Evolutionary conservation across 352 stramenopile genomes (phyloP).

Genomic region (Blastocystis sp.): DNA sequence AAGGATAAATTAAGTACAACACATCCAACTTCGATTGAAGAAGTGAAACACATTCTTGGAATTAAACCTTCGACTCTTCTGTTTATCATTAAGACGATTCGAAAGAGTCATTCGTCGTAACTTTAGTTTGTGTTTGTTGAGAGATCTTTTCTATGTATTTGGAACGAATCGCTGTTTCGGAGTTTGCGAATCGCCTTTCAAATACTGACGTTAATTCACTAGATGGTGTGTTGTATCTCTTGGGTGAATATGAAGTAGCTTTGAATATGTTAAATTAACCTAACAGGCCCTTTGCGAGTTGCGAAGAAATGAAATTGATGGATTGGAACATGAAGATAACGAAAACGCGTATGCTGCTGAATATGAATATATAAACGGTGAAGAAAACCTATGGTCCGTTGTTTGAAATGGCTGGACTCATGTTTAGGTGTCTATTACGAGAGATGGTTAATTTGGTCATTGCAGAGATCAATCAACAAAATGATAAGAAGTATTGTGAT

Average conservation of each 20-base stretch:
- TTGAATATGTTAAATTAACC: not conserved
- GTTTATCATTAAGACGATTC: slow-evolving; percentile 22
- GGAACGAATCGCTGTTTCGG: not conserved
- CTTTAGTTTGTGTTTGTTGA: not conserved
- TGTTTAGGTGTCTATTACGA: not conserved
- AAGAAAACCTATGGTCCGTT: slow-evolving; percentile 24
- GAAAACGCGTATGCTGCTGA: not conserved
- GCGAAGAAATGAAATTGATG: slow-evolving; percentile 4
- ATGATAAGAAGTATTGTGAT: not conserved
- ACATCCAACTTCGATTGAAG: slow-evolving; percentile 46
- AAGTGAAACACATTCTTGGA: slow-evolving; percentile 57
- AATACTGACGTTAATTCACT: slow-evolving; percentile 11
- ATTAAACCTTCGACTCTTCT: slow-evolving; percentile 62
- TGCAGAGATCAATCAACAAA: not conserved
- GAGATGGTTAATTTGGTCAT: slow-evolving; percentile 20
- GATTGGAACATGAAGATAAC: not conserved
- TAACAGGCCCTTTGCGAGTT: not conserved
- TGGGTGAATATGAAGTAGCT: slow-evolving; percentile 20
- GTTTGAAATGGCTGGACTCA: not conserved
- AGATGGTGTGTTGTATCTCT: not conserved
- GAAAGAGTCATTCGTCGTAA: not conserved
- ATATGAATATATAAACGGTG: not conserved
- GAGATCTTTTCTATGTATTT: not conserved
- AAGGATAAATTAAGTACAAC: slow-evolving; percentile 55
- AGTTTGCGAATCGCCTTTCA: slow-evolving; percentile 1